Evolutionary conservation across 768 basidiomycete species (phyloP), one percentile per base, ranked within the genome.

Genomic region (Tremella fuciformis): DNA sequence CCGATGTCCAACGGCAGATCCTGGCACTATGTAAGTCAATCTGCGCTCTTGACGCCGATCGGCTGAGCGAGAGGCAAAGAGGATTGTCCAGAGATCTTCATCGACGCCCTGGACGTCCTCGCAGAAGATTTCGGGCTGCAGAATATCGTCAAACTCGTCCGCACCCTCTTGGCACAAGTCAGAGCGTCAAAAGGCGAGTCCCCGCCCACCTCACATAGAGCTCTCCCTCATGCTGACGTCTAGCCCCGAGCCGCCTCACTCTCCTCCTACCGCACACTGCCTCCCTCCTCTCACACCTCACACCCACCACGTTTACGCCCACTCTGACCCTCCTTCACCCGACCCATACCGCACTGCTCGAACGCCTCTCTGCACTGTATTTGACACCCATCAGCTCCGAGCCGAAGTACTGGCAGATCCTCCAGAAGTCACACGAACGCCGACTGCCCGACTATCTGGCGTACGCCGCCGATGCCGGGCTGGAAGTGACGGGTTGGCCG

Each of bases 351-450:
- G 79, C 80, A 1, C 81, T 96, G 53, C 78, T 97, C 37, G 71
- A 69, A 7, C 83, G 89, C 68, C 78, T 98, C 50, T 82, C 88
- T 1, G 81, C 79, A 24, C 84, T 84, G 8, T 91, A 89, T 71
- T 80, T 89, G 47, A 83, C 84, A 1, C 83, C 82, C 0, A 89
- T 90, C 0, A 87, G 88, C 1, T 84, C 87, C 8, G 77, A 80
- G n/a, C 50, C 69, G 29, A 88, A 88, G 68, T 93, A 92, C 77
- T 92, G 88, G 88, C 79, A 80, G 38, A 80, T 90, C 11, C 88
- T 93, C 67, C 82, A 56, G 85, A 91, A 64, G 81, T 81, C 41
- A 83, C 86, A 63, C 76, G 77, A 55, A 78, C 89, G 37, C 80
- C 26, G 73, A 83, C 15, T 81, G 84, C 59, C 81, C 79, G 39